Percentiles rank a stretch among this genome's conserved stretches.
These are phyloP conservation scores for Clarireedia sp. DNA, from an alignment of 2,329 filamentous ascomycete genomes.

Conservation along the genomic window DNA sequence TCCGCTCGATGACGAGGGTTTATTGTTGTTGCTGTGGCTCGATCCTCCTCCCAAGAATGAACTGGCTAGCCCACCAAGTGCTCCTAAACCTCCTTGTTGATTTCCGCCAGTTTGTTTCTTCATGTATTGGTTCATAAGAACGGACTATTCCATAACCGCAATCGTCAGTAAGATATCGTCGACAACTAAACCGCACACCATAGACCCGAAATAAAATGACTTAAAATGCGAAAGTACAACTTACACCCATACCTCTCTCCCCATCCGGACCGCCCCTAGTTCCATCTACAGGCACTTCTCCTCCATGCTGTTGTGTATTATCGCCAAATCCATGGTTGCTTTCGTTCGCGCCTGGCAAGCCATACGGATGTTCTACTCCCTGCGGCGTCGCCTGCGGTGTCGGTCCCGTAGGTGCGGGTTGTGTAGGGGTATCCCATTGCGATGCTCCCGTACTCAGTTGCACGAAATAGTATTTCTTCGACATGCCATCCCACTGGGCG, in stretches of 20 bases:
- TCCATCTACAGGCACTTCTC: slow-evolving; percentile 45
- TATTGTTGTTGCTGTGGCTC: slow-evolving; percentile 17
- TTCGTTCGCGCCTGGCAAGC: slow-evolving; percentile 34
- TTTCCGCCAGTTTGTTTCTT: slow-evolving; percentile 8
- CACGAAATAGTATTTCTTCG: slow-evolving; percentile 63
- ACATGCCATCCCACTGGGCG: slow-evolving; percentile 58
- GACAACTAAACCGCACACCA: too few relatives aligned
- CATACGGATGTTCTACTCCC: slow-evolving; percentile 53
- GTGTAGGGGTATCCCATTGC: slow-evolving; percentile 66
- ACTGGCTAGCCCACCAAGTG: slow-evolving; percentile 27
- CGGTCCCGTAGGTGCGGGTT: slow-evolving; percentile 53
- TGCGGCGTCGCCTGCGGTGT: slow-evolving; percentile 45
- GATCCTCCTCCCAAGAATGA: not conserved
- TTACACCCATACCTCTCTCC: slow-evolving; percentile 59
- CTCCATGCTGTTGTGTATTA: slow-evolving; percentile 17
- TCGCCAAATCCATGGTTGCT: not conserved
- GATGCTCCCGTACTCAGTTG: slow-evolving; percentile 64
- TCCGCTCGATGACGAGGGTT: slow-evolving; percentile 20
- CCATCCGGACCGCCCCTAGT: slow-evolving; percentile 53
- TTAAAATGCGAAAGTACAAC: slow-evolving; percentile 28
- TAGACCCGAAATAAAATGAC: not conserved
- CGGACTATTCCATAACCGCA: slow-evolving; percentile 14
- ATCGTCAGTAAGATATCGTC: not conserved
- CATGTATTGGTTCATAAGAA: slow-evolving; percentile 27
- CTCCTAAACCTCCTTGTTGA: slow-evolving; percentile 22